Evolutionary conservation across 495 filamentous ascomycete genomes (phyloP).

Genomic region (Neurospora sp.): DNA sequence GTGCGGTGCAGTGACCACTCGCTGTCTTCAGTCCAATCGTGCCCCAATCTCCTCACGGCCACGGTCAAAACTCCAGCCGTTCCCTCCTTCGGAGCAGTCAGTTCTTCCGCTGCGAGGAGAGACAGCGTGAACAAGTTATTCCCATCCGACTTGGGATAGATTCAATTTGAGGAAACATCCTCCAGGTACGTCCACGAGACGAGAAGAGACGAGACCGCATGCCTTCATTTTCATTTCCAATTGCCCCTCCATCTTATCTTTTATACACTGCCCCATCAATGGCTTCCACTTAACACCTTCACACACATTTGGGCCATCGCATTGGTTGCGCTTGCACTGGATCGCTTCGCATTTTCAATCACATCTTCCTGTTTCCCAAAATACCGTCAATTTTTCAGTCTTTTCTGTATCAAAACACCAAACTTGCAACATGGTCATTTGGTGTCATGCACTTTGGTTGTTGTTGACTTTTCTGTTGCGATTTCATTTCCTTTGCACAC

Average conservation of each 20-base stretch:
- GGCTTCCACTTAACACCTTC: not conserved
- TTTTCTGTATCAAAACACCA: not conserved
- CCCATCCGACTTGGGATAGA: constrained; percentile 23
- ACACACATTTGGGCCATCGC: not conserved
- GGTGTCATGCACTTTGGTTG: not conserved
- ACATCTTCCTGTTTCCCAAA: not conserved
- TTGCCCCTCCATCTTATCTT: not conserved
- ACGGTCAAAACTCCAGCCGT: constrained; percentile 25
- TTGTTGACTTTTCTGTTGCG: not conserved
- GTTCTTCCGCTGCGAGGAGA: constrained; percentile 27
- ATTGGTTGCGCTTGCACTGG: not conserved
- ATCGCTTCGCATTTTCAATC: not conserved
- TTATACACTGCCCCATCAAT: not conserved
- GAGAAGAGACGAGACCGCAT: not conserved
- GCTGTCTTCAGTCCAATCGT: not conserved
- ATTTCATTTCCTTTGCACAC: not conserved
- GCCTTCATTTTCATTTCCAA: not conserved
- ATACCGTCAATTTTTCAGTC: not conserved
- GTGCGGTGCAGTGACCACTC: not conserved
- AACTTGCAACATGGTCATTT: not conserved
- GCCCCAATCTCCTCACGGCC: not conserved
- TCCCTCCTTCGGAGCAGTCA: constrained; percentile 22
- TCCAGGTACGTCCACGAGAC: constrained; percentile 18
- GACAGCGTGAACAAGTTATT: constrained; percentile 5
- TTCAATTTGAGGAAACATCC: constrained; percentile 11